Percentiles rank a stretch among this genome's conserved stretches.
Evolutionary conservation across 1,139 yeast genomes (phyloP).

Genomic region (Blastobotrys serpentis): DNA sequence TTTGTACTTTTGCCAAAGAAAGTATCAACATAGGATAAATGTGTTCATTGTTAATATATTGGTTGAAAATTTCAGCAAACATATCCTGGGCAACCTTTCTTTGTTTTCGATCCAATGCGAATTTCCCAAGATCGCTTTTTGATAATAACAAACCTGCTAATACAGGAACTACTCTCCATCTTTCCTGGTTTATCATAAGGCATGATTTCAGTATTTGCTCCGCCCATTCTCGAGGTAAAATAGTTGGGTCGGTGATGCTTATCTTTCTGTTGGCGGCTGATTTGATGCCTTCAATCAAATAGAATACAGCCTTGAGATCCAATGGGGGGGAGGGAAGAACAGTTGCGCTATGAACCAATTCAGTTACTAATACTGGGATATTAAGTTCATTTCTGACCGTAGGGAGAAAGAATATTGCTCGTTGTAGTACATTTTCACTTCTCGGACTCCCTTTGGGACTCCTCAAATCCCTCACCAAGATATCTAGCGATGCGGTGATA

Average conservation of each 20-base stretch:
- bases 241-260: constrained; percentile 60
- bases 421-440: constrained; percentile 41
- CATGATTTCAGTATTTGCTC: constrained; percentile 43
- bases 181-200: constrained; percentile 29
- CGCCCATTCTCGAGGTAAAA: constrained; percentile 54
- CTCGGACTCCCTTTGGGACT: neutral
- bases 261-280: constrained; percentile 52
- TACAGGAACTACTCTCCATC: constrained; percentile 60
- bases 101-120: constrained; percentile 9
- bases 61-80: constrained; percentile 21
- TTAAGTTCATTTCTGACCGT: constrained; percentile 58
- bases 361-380: constrained; percentile 50
- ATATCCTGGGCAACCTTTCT: constrained; percentile 19
- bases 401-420: constrained; percentile 60
- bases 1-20: constrained; percentile 17
- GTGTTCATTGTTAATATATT: constrained; percentile 4
- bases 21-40: constrained; percentile 7
- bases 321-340: constrained; percentile 39
- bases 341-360: constrained; percentile 50
- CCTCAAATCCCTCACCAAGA: constrained; percentile 18
- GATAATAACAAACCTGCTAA: constrained; percentile 55
- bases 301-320: constrained; percentile 20
- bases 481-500: constrained; percentile 18
- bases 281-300: constrained; percentile 41
- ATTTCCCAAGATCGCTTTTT: constrained; percentile 36